Percentiles rank a stretch among this genome's conserved stretches.
Evolutionary conservation across 1,284 basidiomycete genomes (phyloP).

Genomic region (Sanghuangporus baumii): DNA sequence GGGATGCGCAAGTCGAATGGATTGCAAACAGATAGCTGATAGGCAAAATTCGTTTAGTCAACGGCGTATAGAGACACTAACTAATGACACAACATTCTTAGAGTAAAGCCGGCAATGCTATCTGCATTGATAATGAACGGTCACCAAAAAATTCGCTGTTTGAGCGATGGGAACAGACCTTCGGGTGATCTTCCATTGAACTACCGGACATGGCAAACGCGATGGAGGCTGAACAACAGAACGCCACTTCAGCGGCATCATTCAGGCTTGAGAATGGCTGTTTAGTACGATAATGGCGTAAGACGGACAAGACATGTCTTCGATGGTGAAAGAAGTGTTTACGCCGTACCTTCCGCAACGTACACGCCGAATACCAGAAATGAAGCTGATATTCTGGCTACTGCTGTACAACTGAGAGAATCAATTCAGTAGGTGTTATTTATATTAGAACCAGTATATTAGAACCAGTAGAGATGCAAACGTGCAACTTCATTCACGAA

Average conservation of each 20-base stretch:
- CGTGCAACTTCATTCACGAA: neutral
- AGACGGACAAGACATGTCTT: too few species aligned
- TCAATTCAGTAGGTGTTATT: neutral
- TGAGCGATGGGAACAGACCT: neutral
- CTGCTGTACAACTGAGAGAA: slow-evolving; percentile 12
- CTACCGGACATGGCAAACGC: slow-evolving; percentile 6
- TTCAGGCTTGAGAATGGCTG: slow-evolving; percentile 3
- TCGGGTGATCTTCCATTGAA: neutral
- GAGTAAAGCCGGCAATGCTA: slow-evolving; percentile 23
- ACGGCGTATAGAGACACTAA: neutral
- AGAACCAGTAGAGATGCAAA: neutral
- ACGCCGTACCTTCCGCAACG: slow-evolving; percentile 14
- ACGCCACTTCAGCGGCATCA: slow-evolving; percentile 16
- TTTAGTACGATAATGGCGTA: neutral
- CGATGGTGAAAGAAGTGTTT: neutral
- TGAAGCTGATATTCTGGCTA: slow-evolving; percentile 12
- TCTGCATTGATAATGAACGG: slow-evolving; percentile 11
- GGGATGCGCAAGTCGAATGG: slow-evolving; percentile 26
- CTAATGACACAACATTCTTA: slow-evolving; percentile 18
- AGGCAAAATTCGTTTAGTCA: neutral
- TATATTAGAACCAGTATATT: neutral
- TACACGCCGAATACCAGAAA: slow-evolving; percentile 12
- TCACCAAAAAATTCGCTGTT: neutral
- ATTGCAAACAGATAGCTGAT: slow-evolving; percentile 24
- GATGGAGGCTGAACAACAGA: slow-evolving; percentile 15